Evolutionary conservation across 169 alveolate genomes (phyloP).

Genomic region (Plasmodium vivax): DNA sequence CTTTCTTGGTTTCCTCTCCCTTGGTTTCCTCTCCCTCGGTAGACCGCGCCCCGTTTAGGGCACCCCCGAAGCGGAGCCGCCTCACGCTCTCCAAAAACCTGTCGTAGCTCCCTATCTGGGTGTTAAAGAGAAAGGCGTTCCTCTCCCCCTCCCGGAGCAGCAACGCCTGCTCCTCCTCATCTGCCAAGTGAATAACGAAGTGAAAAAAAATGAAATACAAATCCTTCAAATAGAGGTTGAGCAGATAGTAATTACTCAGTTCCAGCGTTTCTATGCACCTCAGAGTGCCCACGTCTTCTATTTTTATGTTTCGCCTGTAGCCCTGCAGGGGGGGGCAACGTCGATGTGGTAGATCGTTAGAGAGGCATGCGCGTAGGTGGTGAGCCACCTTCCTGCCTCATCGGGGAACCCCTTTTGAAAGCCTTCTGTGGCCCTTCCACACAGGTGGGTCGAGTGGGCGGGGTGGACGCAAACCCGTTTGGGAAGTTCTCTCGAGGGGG

Average conservation of each 20-base stretch:
- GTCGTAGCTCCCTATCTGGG: slow-evolving; percentile 1
- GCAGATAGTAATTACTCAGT: slow-evolving; percentile 26
- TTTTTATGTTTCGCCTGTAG: slow-evolving; percentile 36
- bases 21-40: too few species aligned
- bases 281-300: slow-evolving; percentile 3
- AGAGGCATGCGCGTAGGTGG: neutral
- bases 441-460: too few species aligned
- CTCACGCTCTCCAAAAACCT: neutral
- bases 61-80: neutral
- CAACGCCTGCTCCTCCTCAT: neutral
- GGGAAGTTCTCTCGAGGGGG: too few species aligned
- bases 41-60: neutral
- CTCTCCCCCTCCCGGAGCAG: neutral
- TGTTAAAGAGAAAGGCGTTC: slow-evolving; percentile 41
- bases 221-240: slow-evolving; percentile 25
- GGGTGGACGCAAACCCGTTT: too few species aligned
- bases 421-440: too few species aligned
- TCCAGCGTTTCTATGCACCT: slow-evolving; percentile 25
- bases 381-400: too few species aligned
- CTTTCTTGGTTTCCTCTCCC: too few species aligned
- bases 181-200: neutral
- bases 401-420: too few species aligned
- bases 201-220: slow-evolving; percentile 27
- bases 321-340: slow-evolving; percentile 4
- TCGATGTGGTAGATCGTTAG: too few species aligned